These are phyloP conservation scores for Ustilago xerochloae DNA, from an alignment of 1,284 basidiomycete genomes.

Conservation along the genomic window DNA sequence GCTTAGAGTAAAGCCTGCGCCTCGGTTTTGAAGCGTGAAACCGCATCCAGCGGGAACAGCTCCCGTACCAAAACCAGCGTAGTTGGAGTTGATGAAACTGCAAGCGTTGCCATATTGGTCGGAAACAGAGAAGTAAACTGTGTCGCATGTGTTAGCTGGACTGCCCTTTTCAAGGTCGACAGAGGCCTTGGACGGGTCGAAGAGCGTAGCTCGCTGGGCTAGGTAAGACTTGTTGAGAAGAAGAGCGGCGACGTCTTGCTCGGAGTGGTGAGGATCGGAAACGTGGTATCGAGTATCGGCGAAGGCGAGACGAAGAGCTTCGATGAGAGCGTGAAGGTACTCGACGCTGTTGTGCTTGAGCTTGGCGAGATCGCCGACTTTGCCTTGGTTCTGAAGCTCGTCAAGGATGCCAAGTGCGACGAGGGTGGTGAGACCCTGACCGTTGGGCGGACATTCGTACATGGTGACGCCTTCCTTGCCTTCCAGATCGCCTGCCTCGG, in stretches of 20 bases:
- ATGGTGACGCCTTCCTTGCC: slow-evolving; percentile 72
- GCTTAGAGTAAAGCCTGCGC: slow-evolving; percentile 81
- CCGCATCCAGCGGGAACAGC: slow-evolving; percentile 92
- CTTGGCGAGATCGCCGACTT: slow-evolving; percentile 77
- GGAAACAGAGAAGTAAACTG: slow-evolving; percentile 84
- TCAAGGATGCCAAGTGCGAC: slow-evolving; percentile 92
- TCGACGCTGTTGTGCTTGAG: slow-evolving; percentile 87
- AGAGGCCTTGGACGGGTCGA: slow-evolving; percentile 78
- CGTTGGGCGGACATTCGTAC: slow-evolving; percentile 87
- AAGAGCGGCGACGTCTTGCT: slow-evolving; percentile 73
- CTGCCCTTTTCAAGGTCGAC: slow-evolving; percentile 79
- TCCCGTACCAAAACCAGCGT: slow-evolving; percentile 71
- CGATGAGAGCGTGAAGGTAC: slow-evolving; percentile 88
- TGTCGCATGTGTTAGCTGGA: slow-evolving; percentile 85
- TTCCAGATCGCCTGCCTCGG: slow-evolving; percentile 22
- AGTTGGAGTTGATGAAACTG: slow-evolving; percentile 94
- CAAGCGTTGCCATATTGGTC: slow-evolving; percentile 87
- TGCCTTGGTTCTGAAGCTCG: slow-evolving; percentile 79
- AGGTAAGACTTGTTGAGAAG: slow-evolving; percentile 78
- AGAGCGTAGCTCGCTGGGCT: slow-evolving; percentile 79
- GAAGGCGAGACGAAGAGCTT: slow-evolving; percentile 80
- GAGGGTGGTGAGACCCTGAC: slow-evolving; percentile 93
- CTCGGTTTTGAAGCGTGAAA: slow-evolving; percentile 94
- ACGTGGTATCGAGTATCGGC: slow-evolving; percentile 87
- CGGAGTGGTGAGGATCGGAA: slow-evolving; percentile 81